phyloP scores from a whole-genome alignment of 345 rosid genomes.

The Raphanus raphanistrum region DNA sequence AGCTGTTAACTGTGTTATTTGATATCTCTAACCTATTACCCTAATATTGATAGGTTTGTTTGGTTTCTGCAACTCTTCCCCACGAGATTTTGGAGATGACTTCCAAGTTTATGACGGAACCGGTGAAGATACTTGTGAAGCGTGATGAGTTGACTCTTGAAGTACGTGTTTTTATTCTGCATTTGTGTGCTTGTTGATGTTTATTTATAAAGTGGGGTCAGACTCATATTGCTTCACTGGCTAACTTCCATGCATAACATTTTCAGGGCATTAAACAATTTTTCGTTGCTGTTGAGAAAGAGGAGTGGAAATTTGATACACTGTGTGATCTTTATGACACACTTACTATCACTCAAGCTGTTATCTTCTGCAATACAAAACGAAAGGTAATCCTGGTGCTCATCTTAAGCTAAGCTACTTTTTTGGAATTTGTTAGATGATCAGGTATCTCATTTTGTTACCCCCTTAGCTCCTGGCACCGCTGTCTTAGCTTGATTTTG shows the following conservation, averaged over 20 bases:
- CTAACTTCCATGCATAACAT: not conserved
- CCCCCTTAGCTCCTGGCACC: not conserved
- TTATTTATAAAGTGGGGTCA: not conserved
- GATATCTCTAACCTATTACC: not conserved
- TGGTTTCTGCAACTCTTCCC: slow-evolving; percentile 97
- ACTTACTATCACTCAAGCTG: slow-evolving; percentile 89
- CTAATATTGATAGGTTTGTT: slow-evolving; percentile 54
- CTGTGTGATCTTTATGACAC: slow-evolving; percentile 95
- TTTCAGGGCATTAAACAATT: slow-evolving; percentile 91
- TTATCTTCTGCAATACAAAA: slow-evolving; percentile 96
- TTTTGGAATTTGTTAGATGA: slow-evolving; percentile 39
- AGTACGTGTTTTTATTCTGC: slow-evolving; percentile 45
- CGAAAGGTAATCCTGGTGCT: slow-evolving; percentile 59
- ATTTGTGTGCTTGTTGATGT: not conserved
- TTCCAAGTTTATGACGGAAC: slow-evolving; percentile 90
- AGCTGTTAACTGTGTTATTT: too few species aligned
- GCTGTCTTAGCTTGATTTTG: slow-evolving; percentile 8
- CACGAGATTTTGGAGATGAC: slow-evolving; percentile 97
- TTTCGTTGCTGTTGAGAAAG: slow-evolving; percentile 90
- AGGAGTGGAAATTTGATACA: slow-evolving; percentile 98
- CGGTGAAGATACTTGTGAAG: slow-evolving; percentile 92
- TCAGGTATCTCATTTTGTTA: slow-evolving; percentile 1
- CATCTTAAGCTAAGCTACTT: not conserved
- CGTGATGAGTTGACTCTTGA: slow-evolving; percentile 98
- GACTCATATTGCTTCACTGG: not conserved